Evolutionary conservation across 1,284 basidiomycete genomes (phyloP), one percentile per base, ranked within the genome.

Genomic region (Ceratobasidium sp.): DNA sequence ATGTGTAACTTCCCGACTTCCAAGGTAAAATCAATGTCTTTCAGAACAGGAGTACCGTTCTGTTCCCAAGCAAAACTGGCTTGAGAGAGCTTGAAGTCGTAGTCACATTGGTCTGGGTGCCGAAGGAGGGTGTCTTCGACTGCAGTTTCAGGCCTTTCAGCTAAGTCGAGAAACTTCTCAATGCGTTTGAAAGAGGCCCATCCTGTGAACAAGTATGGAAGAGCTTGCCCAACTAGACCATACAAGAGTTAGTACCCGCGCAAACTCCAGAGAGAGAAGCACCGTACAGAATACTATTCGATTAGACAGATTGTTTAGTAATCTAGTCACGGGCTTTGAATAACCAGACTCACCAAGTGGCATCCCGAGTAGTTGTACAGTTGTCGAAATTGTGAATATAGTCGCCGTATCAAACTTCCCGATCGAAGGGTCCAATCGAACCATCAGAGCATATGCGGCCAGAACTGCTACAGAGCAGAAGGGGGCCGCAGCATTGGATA

Each of bases 401-500:
- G 50, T 38, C 1, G 66, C 26, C 33, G 66, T 40, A 46, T 68
- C 66, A 33, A 68, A 54, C 10, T 15, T 52, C n/a, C 66, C 66
- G 10, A 40, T 68, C 2, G 66, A 52, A 9, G 66, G 66, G 17
- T 68, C 50, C 9, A 40, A 33, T 54, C 54, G 48, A 33, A 68
- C 66, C 66, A 68, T 68, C 50, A 68, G 46, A 5, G 66, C 48
- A n/a, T 68, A 54, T 68, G 48, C 66, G 10, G 38, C 46, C 17
- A 68, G 20, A 12, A 68, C 66, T 1, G 66, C n/a, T 54, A 68
- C 66, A 17, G 66, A 33, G 48, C 66, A 68, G 38, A 68, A 68
- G 23, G 17, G 7, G 1, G 66, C 26, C 5, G 66, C 46, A 40
- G 48, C 4, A 54, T 68, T 68, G 0, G 66, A 68, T 3, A 68